Percentiles rank a stretch among this genome's conserved stretches.
phyloP scores from a whole-genome alignment of 306 rosid species.

The Casuarina glauca region DNA sequence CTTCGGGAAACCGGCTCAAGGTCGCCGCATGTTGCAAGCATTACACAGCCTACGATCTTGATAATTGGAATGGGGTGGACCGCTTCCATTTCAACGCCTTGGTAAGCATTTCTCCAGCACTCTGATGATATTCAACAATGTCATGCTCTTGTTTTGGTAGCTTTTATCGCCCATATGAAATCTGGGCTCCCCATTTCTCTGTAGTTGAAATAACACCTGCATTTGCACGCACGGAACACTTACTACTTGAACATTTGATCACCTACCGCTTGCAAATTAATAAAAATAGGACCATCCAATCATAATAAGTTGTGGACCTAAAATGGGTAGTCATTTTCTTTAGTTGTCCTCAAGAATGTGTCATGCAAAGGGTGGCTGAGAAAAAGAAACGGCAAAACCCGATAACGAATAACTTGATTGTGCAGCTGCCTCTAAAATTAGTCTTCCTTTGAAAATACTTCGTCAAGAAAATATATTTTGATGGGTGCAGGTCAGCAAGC shows the following conservation, averaged over 20 bases:
- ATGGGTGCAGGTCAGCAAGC: constrained; percentile 65
- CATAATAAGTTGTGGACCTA: constrained; percentile 9
- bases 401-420: neutral
- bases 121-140: too few relatives aligned
- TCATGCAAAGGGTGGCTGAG: too few relatives aligned
- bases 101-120: constrained; percentile 33
- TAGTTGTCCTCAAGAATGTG: neutral
- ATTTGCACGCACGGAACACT: neutral
- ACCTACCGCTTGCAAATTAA: neutral
- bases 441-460: neutral
- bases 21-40: constrained; percentile 97
- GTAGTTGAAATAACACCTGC: neutral
- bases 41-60: constrained; percentile 92
- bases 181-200: neutral
- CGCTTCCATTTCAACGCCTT: constrained; percentile 86
- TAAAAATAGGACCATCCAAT: neutral
- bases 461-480: neutral
- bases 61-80: constrained; percentile 83
- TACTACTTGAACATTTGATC: neutral
- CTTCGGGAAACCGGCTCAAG: constrained; percentile 58
- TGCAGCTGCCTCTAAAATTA: neutral
- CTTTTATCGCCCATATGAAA: neutral
- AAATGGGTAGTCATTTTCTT: neutral
- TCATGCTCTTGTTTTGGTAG: neutral
- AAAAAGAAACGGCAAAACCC: too few relatives aligned